phyloP scores from a whole-genome alignment of 2,329 filamentous ascomycete genomes.

The Knufia petricola region DNA sequence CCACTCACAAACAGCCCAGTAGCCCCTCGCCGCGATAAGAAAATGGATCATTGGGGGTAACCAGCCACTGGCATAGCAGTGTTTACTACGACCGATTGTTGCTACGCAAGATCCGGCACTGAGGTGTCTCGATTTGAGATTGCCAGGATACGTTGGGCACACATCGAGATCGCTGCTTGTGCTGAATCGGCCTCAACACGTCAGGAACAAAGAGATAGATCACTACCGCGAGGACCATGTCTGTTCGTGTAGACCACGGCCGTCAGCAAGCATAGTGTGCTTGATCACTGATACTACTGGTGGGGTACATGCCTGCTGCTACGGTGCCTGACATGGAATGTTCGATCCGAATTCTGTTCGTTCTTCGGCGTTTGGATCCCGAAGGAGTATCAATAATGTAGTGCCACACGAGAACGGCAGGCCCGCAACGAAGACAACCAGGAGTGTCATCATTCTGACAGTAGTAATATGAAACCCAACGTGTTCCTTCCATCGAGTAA shows the following conservation, averaged over 20 bases:
- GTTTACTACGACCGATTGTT: no score
- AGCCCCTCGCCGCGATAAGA: no score
- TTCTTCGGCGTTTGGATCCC: neutral
- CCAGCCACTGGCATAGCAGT: neutral
- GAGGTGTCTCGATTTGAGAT: neutral
- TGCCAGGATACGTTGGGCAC: neutral
- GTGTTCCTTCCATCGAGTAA: slow-evolving; percentile 1
- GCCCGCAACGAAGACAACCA: neutral
- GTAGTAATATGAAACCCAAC: neutral
- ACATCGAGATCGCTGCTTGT: neutral
- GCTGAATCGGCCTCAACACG: neutral
- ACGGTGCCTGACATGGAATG: neutral
- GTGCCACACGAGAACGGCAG: no score
- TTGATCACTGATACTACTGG: no score
- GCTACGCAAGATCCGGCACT: neutral
- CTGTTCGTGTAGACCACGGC: no score
- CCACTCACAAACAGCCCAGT: neutral
- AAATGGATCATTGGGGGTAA: no score
- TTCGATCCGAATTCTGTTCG: neutral
- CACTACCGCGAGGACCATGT: no score
- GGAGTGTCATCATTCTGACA: neutral
- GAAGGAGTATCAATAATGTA: no score
- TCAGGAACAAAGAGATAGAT: no score
- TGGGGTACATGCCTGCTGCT: neutral
- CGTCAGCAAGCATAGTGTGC: no score